These are phyloP conservation scores for Excoecaria agallocha DNA, from an alignment of 345 rosid genomes.

Conservation along the genomic window DNA sequence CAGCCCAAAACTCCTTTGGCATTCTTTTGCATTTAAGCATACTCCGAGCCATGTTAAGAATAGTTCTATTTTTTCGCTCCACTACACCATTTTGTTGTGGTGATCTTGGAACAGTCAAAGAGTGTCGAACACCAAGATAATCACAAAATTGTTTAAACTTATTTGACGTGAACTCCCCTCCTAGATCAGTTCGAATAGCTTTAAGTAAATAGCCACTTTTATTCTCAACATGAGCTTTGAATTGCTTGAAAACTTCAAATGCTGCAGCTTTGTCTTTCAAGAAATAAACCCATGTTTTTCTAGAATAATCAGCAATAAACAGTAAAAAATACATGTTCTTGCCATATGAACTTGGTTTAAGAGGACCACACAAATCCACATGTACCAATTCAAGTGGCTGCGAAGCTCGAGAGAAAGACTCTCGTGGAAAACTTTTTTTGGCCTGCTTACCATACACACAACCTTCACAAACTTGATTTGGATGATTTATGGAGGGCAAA, in stretches of 20 bases:
- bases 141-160: background rate
- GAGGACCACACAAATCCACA: background rate
- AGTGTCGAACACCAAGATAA: background rate
- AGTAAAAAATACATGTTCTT: background rate
- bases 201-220: background rate
- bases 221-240: background rate
- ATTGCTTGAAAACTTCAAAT: background rate
- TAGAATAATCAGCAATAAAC: background rate
- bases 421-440: background rate
- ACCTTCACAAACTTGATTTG: background rate
- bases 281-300: background rate
- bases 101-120: background rate
- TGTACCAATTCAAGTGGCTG: background rate
- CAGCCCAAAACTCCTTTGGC: background rate
- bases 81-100: background rate
- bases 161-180: background rate
- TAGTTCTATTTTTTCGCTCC: background rate
- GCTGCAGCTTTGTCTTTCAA: background rate
- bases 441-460: slow-evolving; percentile 1
- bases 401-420: slow-evolving; percentile 24
- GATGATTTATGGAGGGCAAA: background rate
- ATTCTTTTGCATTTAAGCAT: background rate
- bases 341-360: background rate
- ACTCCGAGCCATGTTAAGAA: background rate
- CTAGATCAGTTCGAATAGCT: background rate